Base-by-base conservation (phyloP, 2,329 filamentous ascomycete genomes). In the Diaporthe capsici region DNA sequence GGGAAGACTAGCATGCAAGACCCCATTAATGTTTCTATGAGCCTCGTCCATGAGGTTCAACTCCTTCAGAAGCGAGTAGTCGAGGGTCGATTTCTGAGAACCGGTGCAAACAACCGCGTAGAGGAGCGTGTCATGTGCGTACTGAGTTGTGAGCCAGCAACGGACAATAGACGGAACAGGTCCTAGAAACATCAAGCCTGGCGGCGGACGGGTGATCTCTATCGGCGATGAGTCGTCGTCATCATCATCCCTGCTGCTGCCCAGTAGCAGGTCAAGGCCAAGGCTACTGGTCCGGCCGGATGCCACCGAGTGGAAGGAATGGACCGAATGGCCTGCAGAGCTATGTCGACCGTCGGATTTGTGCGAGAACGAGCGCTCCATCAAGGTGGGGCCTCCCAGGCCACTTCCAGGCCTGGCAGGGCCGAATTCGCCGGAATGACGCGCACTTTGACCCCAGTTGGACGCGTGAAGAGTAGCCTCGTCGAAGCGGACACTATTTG, bases 401-500 rank as follows among this genome's bases (percentile, higher is more conserved):
- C 95, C 93, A 83, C 95, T 97, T 34, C 92, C 91, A 31, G 95
- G 95, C 71, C 96, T 90, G 65, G 92, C 87, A 37, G 94, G 93
- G 55, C 92, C 91, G 79, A 98, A 93, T 74, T 98, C 97, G 63
- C 94, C 92, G 17, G 95, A 96, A 74, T 95, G 93, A 60, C 96
- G 92, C 76, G 93, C 94, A 78, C 91, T 92, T 81, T 98, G 95
- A 51, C 86, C 93, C 91, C 97, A 97, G 83, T 95, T 90, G 12
- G 91, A 95, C 65, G 95, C 94, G 80, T 98, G 95, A 80, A 98
- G 92, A 20, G 96, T 96, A 81, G 95, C 98, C 83, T 98, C 96
- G 82, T 98, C 97, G 81, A 99, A 99, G 51, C 97, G 94, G 79
- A 99, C 97, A 82, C 97, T 98, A 83, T 98, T 98, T 65, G 97